A percentile compares a stretch with the other conserved stretches of the same genome.
Conservation (phyloP, 2,329 filamentous ascomycete genomes). For the Hymenoscyphus linearis region DNA sequence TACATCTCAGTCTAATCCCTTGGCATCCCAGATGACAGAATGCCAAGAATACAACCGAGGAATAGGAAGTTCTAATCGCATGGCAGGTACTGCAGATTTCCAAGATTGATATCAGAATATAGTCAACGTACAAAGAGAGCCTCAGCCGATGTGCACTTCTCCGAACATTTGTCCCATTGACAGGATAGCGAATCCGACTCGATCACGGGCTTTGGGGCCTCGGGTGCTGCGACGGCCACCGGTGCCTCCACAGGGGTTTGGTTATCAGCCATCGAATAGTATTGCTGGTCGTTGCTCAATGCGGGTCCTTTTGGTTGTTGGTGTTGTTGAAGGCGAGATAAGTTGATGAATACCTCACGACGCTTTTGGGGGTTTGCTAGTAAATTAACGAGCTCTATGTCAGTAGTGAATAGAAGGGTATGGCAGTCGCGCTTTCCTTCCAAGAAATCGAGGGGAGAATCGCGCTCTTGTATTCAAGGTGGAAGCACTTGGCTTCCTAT, state of each 20-base stretch:
- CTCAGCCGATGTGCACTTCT: slow-evolving; percentile 35
- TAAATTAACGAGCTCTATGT: background rate
- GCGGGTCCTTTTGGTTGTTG: background rate
- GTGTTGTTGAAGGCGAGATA: background rate
- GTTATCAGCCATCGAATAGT: slow-evolving; percentile 14
- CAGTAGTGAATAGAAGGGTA: slow-evolving; percentile 1
- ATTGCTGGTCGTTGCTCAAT: background rate
- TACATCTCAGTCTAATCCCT: background rate
- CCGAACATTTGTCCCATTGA: slow-evolving; percentile 37
- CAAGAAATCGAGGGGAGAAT: background rate
- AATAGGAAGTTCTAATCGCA: background rate
- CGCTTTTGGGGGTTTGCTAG: background rate
- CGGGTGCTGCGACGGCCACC: slow-evolving; percentile 14
- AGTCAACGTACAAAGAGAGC: slow-evolving; percentile 36
- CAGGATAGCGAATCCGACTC: slow-evolving; percentile 35
- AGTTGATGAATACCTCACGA: background rate
- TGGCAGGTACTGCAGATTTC: background rate
- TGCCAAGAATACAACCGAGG: background rate
- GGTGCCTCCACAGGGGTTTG: slow-evolving; percentile 16
- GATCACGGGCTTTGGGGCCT: slow-evolving; percentile 19
- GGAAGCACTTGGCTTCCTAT: background rate
- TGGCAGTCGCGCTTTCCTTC: slow-evolving; percentile 1
- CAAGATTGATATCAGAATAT: background rate
- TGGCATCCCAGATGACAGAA: background rate
- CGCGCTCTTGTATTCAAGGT: background rate